Conservation (phyloP, 2,329 filamentous ascomycete species). For the Ceratocystis colombiana region DNA sequence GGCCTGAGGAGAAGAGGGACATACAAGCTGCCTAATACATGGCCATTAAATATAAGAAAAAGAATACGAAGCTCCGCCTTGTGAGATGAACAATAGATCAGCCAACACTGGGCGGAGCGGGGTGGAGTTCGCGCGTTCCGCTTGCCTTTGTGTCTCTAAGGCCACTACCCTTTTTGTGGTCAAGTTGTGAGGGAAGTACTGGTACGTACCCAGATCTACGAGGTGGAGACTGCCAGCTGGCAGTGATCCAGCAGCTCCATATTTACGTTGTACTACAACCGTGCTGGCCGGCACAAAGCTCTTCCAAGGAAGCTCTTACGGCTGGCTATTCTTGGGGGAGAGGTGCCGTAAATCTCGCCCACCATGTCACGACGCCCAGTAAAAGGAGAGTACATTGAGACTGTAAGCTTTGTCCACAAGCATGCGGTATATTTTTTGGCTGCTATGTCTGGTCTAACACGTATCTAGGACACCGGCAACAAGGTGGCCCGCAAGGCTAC, state of each 20-base stretch:
- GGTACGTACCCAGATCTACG: neutral
- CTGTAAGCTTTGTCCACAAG: slow-evolving; percentile 45
- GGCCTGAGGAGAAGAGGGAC: too few species aligned
- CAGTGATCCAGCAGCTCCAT: neutral
- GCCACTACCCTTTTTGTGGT: neutral
- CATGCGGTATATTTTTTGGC: neutral
- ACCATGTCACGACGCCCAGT: slow-evolving; percentile 64
- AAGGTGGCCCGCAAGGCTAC: slow-evolving; percentile 89
- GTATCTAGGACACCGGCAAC: slow-evolving; percentile 78
- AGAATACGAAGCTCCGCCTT: neutral
- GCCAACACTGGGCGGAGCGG: neutral
- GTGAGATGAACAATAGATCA: neutral
- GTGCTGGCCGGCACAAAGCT: neutral
- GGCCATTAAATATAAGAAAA: neutral
- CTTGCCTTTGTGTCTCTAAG: neutral
- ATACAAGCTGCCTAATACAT: neutral
- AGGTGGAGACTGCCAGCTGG: neutral
- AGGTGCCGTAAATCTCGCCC: slow-evolving; percentile 20
- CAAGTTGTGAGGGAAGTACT: neutral
- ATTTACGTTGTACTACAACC: neutral
- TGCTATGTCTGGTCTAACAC: slow-evolving; percentile 17
- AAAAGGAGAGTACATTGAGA: slow-evolving; percentile 95
- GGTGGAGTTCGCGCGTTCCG: neutral
- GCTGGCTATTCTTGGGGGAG: neutral
- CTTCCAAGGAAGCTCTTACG: too few species aligned